Conservation (phyloP, 768 basidiomycete genomes). For the Amanita muscaria region DNA sequence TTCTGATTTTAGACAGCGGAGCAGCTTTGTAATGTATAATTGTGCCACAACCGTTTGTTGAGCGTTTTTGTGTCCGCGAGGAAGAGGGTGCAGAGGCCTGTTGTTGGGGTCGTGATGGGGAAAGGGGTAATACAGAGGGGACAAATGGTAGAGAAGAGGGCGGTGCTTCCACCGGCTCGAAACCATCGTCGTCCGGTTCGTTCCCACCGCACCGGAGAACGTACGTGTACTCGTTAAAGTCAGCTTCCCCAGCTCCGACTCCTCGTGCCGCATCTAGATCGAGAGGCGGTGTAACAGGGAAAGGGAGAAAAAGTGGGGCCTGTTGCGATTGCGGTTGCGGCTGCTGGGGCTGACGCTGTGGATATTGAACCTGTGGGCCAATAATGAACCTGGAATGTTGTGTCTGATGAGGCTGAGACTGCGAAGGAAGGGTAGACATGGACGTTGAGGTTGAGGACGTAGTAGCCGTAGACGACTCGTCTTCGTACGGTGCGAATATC, state of each 20-base stretch:
- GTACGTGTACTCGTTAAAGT: conserved; percentile 18
- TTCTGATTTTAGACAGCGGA: conserved; percentile 39
- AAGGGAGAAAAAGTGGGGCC: not conserved
- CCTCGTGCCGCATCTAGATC: conserved; percentile 9
- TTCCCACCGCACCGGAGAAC: conserved; percentile 23
- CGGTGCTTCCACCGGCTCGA: conserved; percentile 17
- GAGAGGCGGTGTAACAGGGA: conserved; percentile 2
- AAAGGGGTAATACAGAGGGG: conserved; percentile 30
- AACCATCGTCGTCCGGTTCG: conserved; percentile 8
- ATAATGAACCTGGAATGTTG: too few species aligned
- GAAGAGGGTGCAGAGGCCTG: conserved; percentile 14
- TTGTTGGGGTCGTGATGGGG: conserved; percentile 20
- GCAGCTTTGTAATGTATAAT: conserved; percentile 48
- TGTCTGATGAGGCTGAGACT: too few species aligned
- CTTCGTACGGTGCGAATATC: too few species aligned
- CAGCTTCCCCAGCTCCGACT: conserved; percentile 7
- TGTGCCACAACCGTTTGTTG: conserved; percentile 55
- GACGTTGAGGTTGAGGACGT: conserved; percentile 2
- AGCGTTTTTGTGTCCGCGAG: conserved; percentile 13
- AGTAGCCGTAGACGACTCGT: conserved; percentile 8
- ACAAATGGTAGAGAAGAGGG: not conserved
- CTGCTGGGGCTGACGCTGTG: not conserved
- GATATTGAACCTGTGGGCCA: not conserved
- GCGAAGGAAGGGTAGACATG: too few species aligned
- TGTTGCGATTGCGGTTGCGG: not conserved